Base-by-base conservation (phyloP, 306 rosid genomes). In the Vigna mungo region DNA sequence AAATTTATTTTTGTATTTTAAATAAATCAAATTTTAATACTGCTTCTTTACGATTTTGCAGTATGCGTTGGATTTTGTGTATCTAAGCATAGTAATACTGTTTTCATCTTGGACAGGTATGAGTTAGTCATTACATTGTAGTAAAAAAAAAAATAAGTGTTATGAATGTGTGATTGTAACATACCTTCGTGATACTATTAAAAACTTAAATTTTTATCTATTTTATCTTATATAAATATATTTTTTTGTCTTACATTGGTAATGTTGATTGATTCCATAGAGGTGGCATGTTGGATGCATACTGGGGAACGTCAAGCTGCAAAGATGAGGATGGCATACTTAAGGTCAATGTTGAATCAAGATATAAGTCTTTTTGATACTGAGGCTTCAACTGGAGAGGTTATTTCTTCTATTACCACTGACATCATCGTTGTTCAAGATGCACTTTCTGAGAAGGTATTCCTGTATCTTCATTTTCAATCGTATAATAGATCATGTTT, bases 211-310 rank as follows among this genome's bases (percentile, higher is more conserved):
- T 25, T 25, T 25, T 25, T 25, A 25, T 25, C 27, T 25, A 25
- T 25, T 25, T 25, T 25, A 25, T 25, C 27, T 25, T 25, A 25
- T 25, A 25, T 25, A 25, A 25, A 25, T 25, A 25, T 25, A 25
- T 2, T 25, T 25, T 25, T 25, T 25, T 25, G 1, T 23, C 27
- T 23, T 25, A 25, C 27, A 30, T 30, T 30, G 34, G 4, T 16
- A 37, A 54, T 47, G 51, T 18, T 77, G 48, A 56, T 47, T 44
- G 48, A 56, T 54, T 36, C 9, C 4, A 30, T 7, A 93, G 98
- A 93, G 96, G 98, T 93, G 87, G 98, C 97, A 43, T 93, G 98
- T 81, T 93, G 98, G 98, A 93, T 93, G 98, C 88, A 93, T 21
- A 91, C 93, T 5, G 98, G 98, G 3, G 98, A 93, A 64, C 82